Base-by-base conservation (phyloP, 768 basidiomycete genomes). In the Pisolithus sp. region DNA sequence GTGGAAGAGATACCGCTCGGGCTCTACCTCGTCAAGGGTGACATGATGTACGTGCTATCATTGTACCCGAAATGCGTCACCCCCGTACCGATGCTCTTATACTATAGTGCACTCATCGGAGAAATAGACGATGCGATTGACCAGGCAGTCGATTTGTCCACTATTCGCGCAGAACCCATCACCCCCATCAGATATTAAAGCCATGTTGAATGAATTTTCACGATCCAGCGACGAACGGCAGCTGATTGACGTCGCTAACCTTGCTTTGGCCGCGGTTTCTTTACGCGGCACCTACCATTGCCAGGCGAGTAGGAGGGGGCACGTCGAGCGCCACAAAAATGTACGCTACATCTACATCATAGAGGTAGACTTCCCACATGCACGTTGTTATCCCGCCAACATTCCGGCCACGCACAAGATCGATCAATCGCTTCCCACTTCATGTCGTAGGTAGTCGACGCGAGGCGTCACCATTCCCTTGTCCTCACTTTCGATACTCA, bases 11-110 rank as follows among this genome's bases (percentile, higher is more conserved):
- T 93, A 9, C 89, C 92, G 0, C 76, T 98, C 23, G 96, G 96
- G 0, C 76, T 98, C 42, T 98, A 99, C 70, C 84, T 99, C 62
- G 93, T 99, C 65, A 93, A 97, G 62, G 96, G 96, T 3, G 96
- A 99, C 66, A 93, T 93, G 79, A 93, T 95, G 96, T 97, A 62
- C 68, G 92, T 82, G 40, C 34, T 47, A 23, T 53, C 38, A 20
- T 46, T 31, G 30, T 48, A 39, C 24, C 26, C 7, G 10, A 7
- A 45, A 26, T 17, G 12, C 4, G 20, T 48, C 30, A 34, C 17
- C 12, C 36, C 57, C 34, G 39, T 54, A 55, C 51, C 52, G 40
- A 52, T 30, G 3, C 20, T 18, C n/a, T 10, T 31, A 4, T 4
- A 6, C 4, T 34, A 34, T 50, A 84, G 89, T 47, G 83, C 83